Conservation (phyloP, 208 protist genomes). For the Leishmania turanica region DNA sequence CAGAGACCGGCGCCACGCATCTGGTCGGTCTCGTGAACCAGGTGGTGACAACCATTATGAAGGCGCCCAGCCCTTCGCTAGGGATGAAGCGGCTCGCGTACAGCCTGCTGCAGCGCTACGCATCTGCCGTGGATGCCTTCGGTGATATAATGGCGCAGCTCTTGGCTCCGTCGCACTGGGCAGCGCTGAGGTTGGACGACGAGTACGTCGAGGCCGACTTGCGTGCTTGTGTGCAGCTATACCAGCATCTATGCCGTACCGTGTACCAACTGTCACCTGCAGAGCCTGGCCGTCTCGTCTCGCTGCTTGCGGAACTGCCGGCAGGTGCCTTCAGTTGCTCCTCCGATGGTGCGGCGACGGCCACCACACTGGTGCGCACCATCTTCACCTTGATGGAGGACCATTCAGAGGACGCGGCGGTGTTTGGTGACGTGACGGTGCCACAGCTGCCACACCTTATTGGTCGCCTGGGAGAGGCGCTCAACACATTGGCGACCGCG, state of each 20-base stretch:
- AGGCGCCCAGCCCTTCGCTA: slow-evolving; percentile 11
- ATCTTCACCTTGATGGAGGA: slow-evolving; percentile 24
- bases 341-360: slow-evolving; percentile 10
- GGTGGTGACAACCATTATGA: slow-evolving; percentile 14
- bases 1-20: slow-evolving; percentile 1
- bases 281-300: slow-evolving; percentile 6
- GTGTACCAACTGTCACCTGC: not conserved
- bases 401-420: not conserved
- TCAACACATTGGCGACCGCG: slow-evolving; percentile 10
- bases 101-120: slow-evolving; percentile 27
- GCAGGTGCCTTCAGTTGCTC: slow-evolving; percentile 20
- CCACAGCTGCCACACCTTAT: slow-evolving; percentile 25
- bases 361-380: slow-evolving; percentile 7
- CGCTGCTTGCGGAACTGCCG: slow-evolving; percentile 20
- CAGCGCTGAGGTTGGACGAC: slow-evolving; percentile 4
- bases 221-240: slow-evolving; percentile 12
- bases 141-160: slow-evolving; percentile 14
- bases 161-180: slow-evolving; percentile 11
- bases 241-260: slow-evolving; percentile 14
- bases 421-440: slow-evolving; percentile 22
- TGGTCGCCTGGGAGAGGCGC: slow-evolving; percentile 24
- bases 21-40: slow-evolving; percentile 15
- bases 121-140: slow-evolving; percentile 21
- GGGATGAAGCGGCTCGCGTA: slow-evolving; percentile 20
- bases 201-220: slow-evolving; percentile 19